Evolutionary conservation across 2,329 filamentous ascomycete species (phyloP).

Genomic region (Arthrinium phaeospermum): DNA sequence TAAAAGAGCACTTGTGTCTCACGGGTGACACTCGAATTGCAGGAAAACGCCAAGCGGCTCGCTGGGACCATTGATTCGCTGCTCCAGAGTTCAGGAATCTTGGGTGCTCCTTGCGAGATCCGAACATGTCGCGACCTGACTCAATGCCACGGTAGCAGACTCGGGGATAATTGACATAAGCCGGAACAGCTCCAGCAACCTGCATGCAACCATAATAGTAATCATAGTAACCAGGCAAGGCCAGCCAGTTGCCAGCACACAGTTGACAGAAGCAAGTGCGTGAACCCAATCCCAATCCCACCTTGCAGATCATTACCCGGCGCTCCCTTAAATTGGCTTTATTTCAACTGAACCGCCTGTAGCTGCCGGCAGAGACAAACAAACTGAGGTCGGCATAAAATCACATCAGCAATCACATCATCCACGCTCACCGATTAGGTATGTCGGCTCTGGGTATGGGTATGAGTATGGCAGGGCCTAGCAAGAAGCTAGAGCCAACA

Average conservation of each 20-base stretch:
- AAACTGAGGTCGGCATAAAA: constrained; percentile 6
- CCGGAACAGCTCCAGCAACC: background rate
- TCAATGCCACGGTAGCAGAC: background rate
- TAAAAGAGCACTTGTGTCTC: constrained; percentile 11
- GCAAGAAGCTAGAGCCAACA: background rate
- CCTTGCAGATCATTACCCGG: background rate
- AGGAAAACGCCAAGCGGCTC: background rate
- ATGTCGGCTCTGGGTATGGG: too few relatives aligned
- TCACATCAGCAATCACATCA: background rate
- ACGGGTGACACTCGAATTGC: background rate
- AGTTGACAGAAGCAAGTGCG: background rate
- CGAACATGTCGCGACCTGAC: background rate
- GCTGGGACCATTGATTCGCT: background rate
- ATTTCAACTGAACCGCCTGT: background rate
- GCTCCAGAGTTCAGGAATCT: background rate
- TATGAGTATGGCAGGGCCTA: background rate
- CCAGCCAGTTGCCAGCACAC: too few relatives aligned
- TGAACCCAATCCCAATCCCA: background rate
- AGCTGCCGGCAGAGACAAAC: background rate
- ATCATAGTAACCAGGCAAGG: too few relatives aligned
- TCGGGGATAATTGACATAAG: constrained; percentile 2
- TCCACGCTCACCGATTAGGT: background rate
- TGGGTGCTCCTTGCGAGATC: background rate
- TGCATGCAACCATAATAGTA: too few relatives aligned
- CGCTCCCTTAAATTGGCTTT: constrained; percentile 2